A percentile compares a stretch with the other conserved stretches of the same genome.
Conservation (phyloP, 2,329 filamentous ascomycete species). For the Dryadomyces quercivorus region DNA sequence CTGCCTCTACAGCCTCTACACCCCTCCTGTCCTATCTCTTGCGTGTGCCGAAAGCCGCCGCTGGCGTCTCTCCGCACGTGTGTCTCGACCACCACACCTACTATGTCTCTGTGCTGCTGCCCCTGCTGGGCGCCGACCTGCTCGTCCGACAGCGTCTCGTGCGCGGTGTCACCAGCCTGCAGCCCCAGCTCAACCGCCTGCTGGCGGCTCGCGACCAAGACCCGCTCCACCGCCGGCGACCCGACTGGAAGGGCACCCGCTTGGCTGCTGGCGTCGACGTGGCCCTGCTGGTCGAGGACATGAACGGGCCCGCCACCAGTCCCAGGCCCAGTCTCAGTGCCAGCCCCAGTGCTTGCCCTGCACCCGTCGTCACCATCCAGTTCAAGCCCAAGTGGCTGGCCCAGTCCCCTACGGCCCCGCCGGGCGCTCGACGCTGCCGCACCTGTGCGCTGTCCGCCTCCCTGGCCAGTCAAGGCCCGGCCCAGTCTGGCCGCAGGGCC, state of each 20-base stretch:
- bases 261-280: slow-evolving; percentile 45
- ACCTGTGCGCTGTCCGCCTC: slow-evolving; percentile 51
- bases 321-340: no score
- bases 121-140: slow-evolving; percentile 39
- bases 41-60: slow-evolving; percentile 29
- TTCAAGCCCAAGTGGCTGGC: slow-evolving; percentile 80
- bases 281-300: slow-evolving; percentile 63
- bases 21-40: slow-evolving; percentile 8
- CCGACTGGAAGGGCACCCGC: slow-evolving; percentile 34
- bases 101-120: slow-evolving; percentile 39
- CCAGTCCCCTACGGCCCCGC: slow-evolving; percentile 62
- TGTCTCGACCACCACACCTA: slow-evolving; percentile 28
- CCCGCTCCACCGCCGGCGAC: slow-evolving; percentile 18
- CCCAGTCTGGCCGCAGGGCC: slow-evolving; percentile 7
- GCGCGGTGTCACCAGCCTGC: slow-evolving; percentile 29
- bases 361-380: slow-evolving; percentile 38
- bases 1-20: no score
- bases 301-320: slow-evolving; percentile 33
- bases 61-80: slow-evolving; percentile 28
- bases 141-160: slow-evolving; percentile 46
- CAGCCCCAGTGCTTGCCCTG: neutral
- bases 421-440: slow-evolving; percentile 51
- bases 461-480: neutral
- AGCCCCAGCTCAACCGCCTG: slow-evolving; percentile 37
- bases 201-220: slow-evolving; percentile 27